These are phyloP conservation scores for Thelonectria discophora DNA, from an alignment of 2,329 filamentous ascomycete genomes.

Conservation along the genomic window DNA sequence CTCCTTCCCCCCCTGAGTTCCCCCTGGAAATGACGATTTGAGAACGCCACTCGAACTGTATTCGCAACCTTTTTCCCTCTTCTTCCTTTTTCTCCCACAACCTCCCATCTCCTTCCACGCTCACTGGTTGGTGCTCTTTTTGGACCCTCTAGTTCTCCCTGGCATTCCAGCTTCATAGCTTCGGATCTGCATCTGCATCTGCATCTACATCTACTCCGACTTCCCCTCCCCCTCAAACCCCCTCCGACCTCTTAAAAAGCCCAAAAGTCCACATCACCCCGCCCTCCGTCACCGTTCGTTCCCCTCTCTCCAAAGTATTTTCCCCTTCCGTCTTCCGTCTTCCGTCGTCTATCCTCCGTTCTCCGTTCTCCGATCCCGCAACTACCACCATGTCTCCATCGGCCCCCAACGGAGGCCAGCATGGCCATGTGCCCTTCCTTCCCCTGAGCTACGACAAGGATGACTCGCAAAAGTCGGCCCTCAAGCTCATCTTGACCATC, in stretches of 20 bases:
- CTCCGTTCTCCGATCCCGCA: constrained; percentile 27
- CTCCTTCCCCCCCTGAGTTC: constrained; percentile 34
- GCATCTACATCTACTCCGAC: not conserved
- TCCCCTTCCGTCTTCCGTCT: constrained; percentile 19
- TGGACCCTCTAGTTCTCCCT: constrained; percentile 2
- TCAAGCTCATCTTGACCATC: constrained; percentile 79
- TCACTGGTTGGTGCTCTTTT: constrained; percentile 4
- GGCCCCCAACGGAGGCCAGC: constrained; percentile 42
- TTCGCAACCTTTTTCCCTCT: constrained; percentile 6
- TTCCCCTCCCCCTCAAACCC: constrained; percentile 15
- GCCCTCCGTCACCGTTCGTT: constrained; percentile 7
- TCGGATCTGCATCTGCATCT: constrained; percentile 14
- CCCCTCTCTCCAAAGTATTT: not conserved
- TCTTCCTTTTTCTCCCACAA: not conserved
- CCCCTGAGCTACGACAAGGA: constrained; percentile 80
- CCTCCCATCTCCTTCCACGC: constrained; percentile 5
- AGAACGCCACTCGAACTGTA: not conserved
- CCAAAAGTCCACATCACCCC: constrained; percentile 20
- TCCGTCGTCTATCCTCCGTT: no score
- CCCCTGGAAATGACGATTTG: constrained; percentile 28
- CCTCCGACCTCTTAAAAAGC: not conserved
- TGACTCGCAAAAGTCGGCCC: constrained; percentile 81
- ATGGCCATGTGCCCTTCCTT: constrained; percentile 68
- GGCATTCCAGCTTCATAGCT: constrained; percentile 9
- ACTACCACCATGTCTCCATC: constrained; percentile 48